Base-by-base conservation (phyloP, 805 yeast genomes). In the Saccharomycopsis amapae region DNA sequence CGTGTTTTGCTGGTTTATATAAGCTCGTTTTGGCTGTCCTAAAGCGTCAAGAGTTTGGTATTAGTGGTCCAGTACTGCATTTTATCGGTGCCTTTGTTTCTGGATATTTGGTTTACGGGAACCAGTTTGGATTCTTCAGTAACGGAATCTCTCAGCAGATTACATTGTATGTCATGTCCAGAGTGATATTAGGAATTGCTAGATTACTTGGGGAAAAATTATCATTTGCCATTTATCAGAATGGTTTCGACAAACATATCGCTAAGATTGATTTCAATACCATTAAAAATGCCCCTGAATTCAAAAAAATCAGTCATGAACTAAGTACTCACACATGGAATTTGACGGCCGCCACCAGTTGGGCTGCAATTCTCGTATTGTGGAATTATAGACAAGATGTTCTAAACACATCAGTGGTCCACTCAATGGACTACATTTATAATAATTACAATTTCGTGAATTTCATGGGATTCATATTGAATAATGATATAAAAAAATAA, bases 341-440 rank as follows among this genome's bases (percentile, higher is more conserved):
- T 28, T 2, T 41, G 5, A 20, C 32, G 13, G 42, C 46, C 3
- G 46, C 52, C 4, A 3, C 33, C 6, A 24, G 38, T 4, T 48
- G 52, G 52, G 52, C 46, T n/a, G 33, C 25, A 9, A 30, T 48
- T 4, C 45, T 48, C 46, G 40, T 40, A 20, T 17, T 48, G 13
- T 48, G 48, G 46, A 23, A 37, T 12, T 39, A 23, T 22, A 18
- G 41, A 10, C n/a, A 20, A 19, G 13, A 17, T 17, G 34, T 28
- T 10, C 37, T 48, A 7, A 48, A 45, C 38, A 15, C 19, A 10
- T 45, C 49, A 22, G 24, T 45, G 43, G 12, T 6, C 13, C 13
- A 28, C n/a, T 45, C 49, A 2, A 48, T 48, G 52, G 49, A 48
- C 17, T 37, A 34, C 20, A 48, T 48, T 20, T 48, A 48, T 22